These are phyloP conservation scores for Dujonia santamariae DNA, from an alignment of 1,139 yeast species.

Conservation along the genomic window DNA sequence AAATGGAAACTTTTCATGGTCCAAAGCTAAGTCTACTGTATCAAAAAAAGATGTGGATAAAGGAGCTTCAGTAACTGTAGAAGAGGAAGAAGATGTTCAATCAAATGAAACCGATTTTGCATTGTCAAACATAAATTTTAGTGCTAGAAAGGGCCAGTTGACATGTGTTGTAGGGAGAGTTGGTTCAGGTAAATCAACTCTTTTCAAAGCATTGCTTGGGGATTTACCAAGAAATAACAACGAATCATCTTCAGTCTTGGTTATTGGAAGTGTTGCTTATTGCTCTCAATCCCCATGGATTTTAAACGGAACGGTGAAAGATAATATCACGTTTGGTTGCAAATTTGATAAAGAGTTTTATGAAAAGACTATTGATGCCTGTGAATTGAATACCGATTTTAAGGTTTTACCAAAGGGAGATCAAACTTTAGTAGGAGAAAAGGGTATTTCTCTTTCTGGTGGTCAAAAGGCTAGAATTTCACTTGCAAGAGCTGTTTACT, in stretches of 20 bases:
- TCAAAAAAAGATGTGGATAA: not conserved
- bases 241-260: constrained; percentile 7
- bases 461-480: constrained; percentile 27
- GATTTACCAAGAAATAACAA: constrained; percentile 14
- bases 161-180: constrained; percentile 20
- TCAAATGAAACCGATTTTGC: constrained; percentile 9
- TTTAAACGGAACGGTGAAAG: constrained; percentile 24
- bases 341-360: constrained; percentile 19
- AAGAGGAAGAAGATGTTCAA: not conserved
- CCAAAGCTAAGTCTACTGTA: constrained; percentile 13
- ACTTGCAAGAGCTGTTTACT: constrained; percentile 26
- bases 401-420: constrained; percentile 23
- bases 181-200: constrained; percentile 20
- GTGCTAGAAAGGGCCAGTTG: constrained; percentile 14
- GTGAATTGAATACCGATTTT: constrained; percentile 21
- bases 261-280: constrained; percentile 21
- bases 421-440: constrained; percentile 24
- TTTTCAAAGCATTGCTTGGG: constrained; percentile 16
- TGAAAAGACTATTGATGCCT: constrained; percentile 19
- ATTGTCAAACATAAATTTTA: constrained; percentile 13
- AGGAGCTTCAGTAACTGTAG: constrained; percentile 6
- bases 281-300: constrained; percentile 27
- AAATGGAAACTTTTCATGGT: constrained; percentile 22
- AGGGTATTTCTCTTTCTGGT: constrained; percentile 27
- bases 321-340: constrained; percentile 24